A percentile compares a stretch with the other conserved stretches of the same genome.
These are phyloP conservation scores for Acanthamoeba pearcei DNA, from an alignment of 208 protist genomes.

Conservation along the genomic window DNA sequence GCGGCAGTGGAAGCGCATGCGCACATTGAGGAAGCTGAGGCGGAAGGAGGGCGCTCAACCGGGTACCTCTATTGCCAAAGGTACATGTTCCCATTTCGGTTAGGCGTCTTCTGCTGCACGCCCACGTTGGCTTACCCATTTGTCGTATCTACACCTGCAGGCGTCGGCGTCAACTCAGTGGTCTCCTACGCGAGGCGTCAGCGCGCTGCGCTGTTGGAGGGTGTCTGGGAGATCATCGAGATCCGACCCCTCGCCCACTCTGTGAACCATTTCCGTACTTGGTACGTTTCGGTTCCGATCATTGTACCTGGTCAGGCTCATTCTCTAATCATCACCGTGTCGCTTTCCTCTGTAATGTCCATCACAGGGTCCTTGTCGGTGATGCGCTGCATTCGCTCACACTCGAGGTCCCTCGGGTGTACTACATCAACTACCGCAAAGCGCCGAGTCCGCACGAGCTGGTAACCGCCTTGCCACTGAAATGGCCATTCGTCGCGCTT, in stretches of 20 bases:
- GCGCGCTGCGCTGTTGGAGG: constrained; percentile 58
- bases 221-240: constrained; percentile 65
- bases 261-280: constrained; percentile 59
- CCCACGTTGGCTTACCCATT: neutral
- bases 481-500: neutral
- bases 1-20: constrained; percentile 80
- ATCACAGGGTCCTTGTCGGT: constrained; percentile 65
- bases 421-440: constrained; percentile 73
- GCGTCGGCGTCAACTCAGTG: constrained; percentile 10
- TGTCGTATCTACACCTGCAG: neutral
- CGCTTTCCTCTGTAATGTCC: neutral
- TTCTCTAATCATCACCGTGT: neutral
- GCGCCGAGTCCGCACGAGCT: constrained; percentile 28
- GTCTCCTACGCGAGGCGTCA: constrained; percentile 59
- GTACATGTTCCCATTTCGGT: neutral
- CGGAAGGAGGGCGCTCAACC: constrained; percentile 25
- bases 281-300: neutral
- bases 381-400: constrained; percentile 72
- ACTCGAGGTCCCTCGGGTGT: constrained; percentile 70
- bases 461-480: neutral
- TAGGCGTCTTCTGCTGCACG: neutral
- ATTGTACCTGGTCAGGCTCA: no score
- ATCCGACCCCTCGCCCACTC: constrained; percentile 10
- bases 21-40: constrained; percentile 29
- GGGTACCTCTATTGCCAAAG: neutral